Conservation (phyloP, 345 rosid genomes). For the Eucalyptus pumila region DNA sequence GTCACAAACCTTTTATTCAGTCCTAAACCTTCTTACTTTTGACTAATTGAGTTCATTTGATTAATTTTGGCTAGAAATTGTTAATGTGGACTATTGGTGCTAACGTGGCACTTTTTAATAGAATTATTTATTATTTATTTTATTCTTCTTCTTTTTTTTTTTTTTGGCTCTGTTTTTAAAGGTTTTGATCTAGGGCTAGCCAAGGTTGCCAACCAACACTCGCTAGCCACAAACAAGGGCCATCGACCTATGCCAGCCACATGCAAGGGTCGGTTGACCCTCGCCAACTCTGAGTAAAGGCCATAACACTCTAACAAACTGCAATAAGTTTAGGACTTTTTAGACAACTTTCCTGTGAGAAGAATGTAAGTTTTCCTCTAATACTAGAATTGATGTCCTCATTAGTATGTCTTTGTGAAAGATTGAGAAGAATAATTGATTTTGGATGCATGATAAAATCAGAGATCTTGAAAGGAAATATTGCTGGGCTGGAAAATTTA, state of each 20-base stretch:
- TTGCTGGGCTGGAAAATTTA: neutral
- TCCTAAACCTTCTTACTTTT: rapidly evolving
- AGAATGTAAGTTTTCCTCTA: neutral
- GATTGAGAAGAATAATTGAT: neutral
- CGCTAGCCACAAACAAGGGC: rapidly evolving
- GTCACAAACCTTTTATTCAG: rapidly evolving
- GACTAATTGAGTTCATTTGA: too few relatives aligned
- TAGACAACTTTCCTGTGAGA: neutral
- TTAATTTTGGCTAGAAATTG: too few relatives aligned
- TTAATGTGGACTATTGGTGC: too few relatives aligned
- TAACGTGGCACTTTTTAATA: too few relatives aligned
- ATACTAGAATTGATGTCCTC: neutral
- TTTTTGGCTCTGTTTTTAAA: rapidly evolving
- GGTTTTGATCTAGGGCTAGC: rapidly evolving
- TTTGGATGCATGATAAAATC: neutral
- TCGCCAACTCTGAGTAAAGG: rapidly evolving
- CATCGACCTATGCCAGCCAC: rapidly evolving
- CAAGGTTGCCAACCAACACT: rapidly evolving
- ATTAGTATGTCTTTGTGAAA: neutral
- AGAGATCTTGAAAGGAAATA: neutral
- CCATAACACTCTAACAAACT: rapidly evolving
- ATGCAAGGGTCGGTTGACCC: rapidly evolving
- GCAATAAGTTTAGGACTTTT: too few relatives aligned
- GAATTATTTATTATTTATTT: too few relatives aligned
- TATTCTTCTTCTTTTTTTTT: too few relatives aligned